Conservation (phyloP, 441 rosid genomes). For the Viola pubescens region DNA sequence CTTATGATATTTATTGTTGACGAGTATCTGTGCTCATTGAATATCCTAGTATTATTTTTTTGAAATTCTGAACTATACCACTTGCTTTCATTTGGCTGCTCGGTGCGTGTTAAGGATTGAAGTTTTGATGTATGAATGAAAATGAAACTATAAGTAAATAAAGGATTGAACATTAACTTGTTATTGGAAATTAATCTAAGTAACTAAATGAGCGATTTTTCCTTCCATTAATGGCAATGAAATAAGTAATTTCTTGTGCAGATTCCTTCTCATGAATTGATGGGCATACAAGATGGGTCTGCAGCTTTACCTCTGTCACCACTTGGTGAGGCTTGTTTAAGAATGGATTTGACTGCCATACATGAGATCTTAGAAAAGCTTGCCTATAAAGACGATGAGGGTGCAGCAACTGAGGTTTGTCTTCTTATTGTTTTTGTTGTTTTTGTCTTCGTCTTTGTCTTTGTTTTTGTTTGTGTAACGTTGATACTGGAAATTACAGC, state of each 20-base stretch:
- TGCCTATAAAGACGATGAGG: constrained; percentile 89
- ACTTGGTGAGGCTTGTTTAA: constrained; percentile 71
- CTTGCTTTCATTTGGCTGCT: not conserved
- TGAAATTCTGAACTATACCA: not conserved
- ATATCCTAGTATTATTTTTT: not conserved
- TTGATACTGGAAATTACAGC: too few species aligned
- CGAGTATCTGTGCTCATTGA: not conserved
- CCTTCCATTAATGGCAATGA: too few species aligned
- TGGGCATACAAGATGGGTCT: constrained; percentile 60
- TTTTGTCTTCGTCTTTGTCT: too few species aligned
- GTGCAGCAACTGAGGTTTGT: constrained; percentile 55
- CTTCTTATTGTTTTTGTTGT: not conserved
- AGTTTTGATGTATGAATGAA: constrained; percentile 6
- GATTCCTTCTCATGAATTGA: constrained; percentile 71
- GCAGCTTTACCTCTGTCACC: constrained; percentile 53
- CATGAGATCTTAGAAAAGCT: constrained; percentile 65
- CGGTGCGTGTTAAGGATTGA: not conserved
- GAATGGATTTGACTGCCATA: constrained; percentile 72
- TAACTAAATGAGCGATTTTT: too few species aligned
- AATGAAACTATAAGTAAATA: too few species aligned
- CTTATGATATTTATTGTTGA: not conserved
- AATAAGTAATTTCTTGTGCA: constrained; percentile 18
- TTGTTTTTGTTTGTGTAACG: too few species aligned
- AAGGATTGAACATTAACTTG: too few species aligned
- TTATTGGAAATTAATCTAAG: too few species aligned